These are phyloP conservation scores for Elongisporangium prolatum DNA, from an alignment of 352 stramenopile genomes.

Conservation along the genomic window DNA sequence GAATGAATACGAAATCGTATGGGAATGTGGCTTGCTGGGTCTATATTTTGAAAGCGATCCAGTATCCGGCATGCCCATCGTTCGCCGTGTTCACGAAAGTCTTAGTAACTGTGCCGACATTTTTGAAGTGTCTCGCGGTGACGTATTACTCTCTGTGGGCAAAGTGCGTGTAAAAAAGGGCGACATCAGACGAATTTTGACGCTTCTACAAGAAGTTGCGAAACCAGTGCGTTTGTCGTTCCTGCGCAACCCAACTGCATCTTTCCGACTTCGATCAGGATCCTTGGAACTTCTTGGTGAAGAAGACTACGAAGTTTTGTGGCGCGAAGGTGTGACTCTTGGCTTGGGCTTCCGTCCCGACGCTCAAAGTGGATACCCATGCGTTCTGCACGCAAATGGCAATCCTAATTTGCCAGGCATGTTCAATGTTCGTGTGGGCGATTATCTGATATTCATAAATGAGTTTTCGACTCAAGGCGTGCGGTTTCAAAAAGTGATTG, in stretches of 20 bases:
- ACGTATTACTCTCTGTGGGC: conserved; percentile 73
- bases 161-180: conserved; percentile 76
- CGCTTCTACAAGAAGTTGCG: conserved; percentile 74
- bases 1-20: conserved; percentile 87
- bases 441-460: conserved; percentile 84
- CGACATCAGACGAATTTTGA: conserved; percentile 73
- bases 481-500: conserved; percentile 84
- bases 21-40: conserved; percentile 76
- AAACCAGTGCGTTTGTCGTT: conserved; percentile 80
- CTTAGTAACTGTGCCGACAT: conserved; percentile 85
- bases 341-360: conserved; percentile 78
- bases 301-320: conserved; percentile 86
- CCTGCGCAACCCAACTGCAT: conserved; percentile 65
- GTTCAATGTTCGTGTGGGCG: conserved; percentile 81
- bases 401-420: conserved; percentile 76
- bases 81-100: conserved; percentile 83
- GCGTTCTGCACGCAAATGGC: conserved; percentile 71
- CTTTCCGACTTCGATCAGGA: conserved; percentile 57
- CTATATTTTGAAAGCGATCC: conserved; percentile 85
- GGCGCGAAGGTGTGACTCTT: conserved; percentile 80
- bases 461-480: conserved; percentile 80
- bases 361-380: conserved; percentile 67
- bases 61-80: conserved; percentile 76
- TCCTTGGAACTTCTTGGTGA: conserved; percentile 73
- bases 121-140: conserved; percentile 75